Evolutionary conservation across 108 stramenopile genomes (phyloP).

Genomic region (Discostella pseudostelligera): DNA sequence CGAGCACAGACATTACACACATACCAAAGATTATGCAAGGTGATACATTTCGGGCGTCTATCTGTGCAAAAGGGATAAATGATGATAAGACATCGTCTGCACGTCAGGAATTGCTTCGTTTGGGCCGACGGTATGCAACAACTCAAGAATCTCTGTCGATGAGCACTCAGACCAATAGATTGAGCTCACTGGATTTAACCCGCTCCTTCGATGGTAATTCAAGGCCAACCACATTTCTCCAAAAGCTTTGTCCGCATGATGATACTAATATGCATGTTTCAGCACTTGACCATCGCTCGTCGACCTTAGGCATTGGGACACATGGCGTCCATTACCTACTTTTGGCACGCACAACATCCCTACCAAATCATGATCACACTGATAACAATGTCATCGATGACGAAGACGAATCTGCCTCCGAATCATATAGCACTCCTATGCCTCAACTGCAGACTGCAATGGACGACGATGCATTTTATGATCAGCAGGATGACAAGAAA

Average conservation of each 20-base stretch:
- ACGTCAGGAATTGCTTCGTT: conserved; percentile 7
- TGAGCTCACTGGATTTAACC: neutral
- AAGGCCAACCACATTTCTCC: neutral
- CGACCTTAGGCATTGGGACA: neutral
- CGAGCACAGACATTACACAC: neutral
- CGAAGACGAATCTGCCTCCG: conserved; percentile 2
- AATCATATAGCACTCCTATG: conserved; percentile 3
- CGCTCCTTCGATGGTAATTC: neutral
- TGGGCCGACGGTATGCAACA: conserved; percentile 12
- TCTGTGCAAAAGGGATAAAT: neutral
- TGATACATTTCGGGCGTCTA: neutral
- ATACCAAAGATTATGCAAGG: neutral
- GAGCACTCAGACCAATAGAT: neutral
- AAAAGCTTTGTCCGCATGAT: neutral
- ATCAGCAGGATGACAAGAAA: conserved; percentile 3
- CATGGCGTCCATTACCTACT: conserved; percentile 14
- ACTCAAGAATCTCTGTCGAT: neutral
- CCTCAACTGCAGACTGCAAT: conserved; percentile 11
- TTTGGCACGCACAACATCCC: conserved; percentile 7
- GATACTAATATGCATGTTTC: neutral
- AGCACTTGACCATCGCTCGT: neutral
- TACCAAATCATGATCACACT: neutral
- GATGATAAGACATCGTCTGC: conserved; percentile 1
- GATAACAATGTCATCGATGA: conserved; percentile 2
- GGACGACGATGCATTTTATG: neutral